A percentile compares a stretch with the other conserved stretches of the same genome.
These are phyloP conservation scores for Apiotrichum akiyoshidainum DNA, from an alignment of 1,284 basidiomycete species.

Conservation along the genomic window DNA sequence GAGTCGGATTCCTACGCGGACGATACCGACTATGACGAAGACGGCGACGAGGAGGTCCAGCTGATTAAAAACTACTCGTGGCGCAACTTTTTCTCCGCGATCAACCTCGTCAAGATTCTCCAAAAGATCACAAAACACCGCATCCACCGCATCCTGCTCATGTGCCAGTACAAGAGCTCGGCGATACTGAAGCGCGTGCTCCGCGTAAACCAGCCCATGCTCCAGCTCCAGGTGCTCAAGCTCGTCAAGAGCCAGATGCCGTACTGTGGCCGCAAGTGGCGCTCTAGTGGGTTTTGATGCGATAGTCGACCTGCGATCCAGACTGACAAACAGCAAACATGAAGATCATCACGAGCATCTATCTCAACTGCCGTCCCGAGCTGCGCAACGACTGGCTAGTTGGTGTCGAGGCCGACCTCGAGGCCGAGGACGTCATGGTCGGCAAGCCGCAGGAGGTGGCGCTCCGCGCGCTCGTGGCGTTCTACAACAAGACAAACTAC, in stretches of 20 bases:
- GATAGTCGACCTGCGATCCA: not conserved
- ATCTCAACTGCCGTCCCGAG: slow-evolving; percentile 93
- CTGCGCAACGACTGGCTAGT: slow-evolving; percentile 97
- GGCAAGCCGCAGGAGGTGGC: slow-evolving; percentile 89
- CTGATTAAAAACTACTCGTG: slow-evolving; percentile 91
- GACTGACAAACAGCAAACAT: slow-evolving; percentile 73
- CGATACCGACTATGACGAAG: not conserved
- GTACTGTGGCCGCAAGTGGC: slow-evolving; percentile 96
- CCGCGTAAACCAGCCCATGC: slow-evolving; percentile 86
- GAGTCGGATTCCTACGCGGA: not conserved
- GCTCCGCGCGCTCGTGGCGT: slow-evolving; percentile 88
- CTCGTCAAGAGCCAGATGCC: slow-evolving; percentile 99
- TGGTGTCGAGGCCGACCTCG: slow-evolving; percentile 86
- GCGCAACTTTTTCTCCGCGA: slow-evolving; percentile 97
- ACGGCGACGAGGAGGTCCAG: slow-evolving; percentile 69
- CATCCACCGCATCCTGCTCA: slow-evolving; percentile 89
- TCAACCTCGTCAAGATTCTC: slow-evolving; percentile 97
- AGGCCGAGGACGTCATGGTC: slow-evolving; percentile 59
- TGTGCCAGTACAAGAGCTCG: slow-evolving; percentile 97
- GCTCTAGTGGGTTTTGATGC: slow-evolving; percentile 76
- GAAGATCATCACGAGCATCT: slow-evolving; percentile 99
- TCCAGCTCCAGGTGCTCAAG: slow-evolving; percentile 95
- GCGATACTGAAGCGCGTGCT: slow-evolving; percentile 93
- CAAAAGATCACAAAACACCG: slow-evolving; percentile 96
- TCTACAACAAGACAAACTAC: slow-evolving; percentile 58